Conservation (phyloP, 129 eudicot genomes). For the Flaveria trinervia region DNA sequence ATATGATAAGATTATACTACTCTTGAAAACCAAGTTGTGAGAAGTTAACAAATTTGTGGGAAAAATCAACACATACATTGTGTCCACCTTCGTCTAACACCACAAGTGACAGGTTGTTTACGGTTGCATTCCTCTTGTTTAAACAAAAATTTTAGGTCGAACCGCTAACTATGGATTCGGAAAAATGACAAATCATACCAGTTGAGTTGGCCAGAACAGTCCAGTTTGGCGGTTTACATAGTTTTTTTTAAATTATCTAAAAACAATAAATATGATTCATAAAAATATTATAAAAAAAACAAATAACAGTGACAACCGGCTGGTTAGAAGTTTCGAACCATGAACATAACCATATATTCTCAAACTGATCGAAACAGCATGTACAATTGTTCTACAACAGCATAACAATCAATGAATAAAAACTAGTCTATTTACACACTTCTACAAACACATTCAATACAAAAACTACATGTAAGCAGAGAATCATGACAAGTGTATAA, state of each 20-base stretch:
- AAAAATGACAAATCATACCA: no score
- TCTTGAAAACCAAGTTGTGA: background rate
- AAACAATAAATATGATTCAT: background rate
- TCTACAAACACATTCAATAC: background rate
- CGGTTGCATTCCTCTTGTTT: no score
- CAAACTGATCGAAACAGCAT: background rate
- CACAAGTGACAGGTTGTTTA: background rate
- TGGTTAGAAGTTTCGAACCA: background rate
- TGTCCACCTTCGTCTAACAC: background rate
- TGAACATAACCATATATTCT: background rate
- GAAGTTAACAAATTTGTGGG: background rate
- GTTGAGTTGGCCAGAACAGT: no score
- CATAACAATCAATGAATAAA: no score
- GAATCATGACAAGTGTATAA: background rate
- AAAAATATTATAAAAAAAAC: no score
- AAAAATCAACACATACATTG: background rate
- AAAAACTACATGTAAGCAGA: background rate
- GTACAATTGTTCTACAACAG: no score
- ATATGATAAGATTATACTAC: background rate
- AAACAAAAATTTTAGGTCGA: no score
- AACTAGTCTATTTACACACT: background rate
- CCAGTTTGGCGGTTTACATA: no score
- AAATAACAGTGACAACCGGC: background rate
- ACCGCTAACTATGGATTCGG: no score
- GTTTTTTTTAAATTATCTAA: no score